Conservation (phyloP, 2,329 filamentous ascomycete species). For the Pseudogymnoascus sp. region DNA sequence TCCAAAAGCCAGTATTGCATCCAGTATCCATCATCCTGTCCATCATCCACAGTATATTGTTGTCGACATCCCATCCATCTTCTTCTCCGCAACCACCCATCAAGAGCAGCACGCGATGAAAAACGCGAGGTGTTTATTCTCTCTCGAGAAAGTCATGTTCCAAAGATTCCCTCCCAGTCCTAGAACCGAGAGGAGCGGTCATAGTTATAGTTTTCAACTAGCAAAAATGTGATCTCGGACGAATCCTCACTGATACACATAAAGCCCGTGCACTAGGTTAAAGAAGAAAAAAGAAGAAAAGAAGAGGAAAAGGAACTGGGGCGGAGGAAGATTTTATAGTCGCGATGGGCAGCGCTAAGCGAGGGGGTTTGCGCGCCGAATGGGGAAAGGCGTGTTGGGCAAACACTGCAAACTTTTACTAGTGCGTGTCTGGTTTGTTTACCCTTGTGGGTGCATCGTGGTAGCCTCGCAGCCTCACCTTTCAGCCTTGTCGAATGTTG, state of each 20-base stretch:
- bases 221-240: slow-evolving; percentile 84
- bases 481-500: neutral
- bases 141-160: slow-evolving; percentile 39
- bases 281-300: slow-evolving; percentile 13
- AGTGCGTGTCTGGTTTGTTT: neutral
- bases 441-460: neutral
- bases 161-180: slow-evolving; percentile 77
- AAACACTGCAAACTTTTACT: slow-evolving; percentile 10
- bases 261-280: slow-evolving; percentile 50
- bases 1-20: neutral
- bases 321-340: slow-evolving; percentile 5
- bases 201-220: slow-evolving; percentile 53
- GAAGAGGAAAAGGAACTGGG: slow-evolving; percentile 8
- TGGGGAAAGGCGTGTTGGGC: neutral
- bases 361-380: neutral
- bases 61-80: neutral
- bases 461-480: neutral
- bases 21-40: neutral
- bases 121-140: slow-evolving; percentile 33
- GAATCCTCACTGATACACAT: slow-evolving; percentile 80
- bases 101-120: slow-evolving; percentile 46
- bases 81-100: slow-evolving; percentile 44
- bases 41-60: neutral
- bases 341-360: neutral
- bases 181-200: slow-evolving; percentile 67